phyloP scores from a whole-genome alignment of 345 rosid genomes.

The Eucalyptus shirleyi region DNA sequence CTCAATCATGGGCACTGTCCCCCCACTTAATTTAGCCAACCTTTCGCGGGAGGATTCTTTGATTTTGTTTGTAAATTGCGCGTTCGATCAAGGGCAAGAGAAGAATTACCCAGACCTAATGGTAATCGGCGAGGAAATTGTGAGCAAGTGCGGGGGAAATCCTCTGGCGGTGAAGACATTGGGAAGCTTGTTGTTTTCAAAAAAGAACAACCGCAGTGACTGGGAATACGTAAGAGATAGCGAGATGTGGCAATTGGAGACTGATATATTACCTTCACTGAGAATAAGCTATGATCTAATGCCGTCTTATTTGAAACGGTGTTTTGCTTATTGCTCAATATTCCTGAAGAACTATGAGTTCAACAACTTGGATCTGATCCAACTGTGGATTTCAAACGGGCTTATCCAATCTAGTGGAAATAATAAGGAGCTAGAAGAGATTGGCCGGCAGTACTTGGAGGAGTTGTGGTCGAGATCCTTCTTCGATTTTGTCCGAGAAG shows the following conservation, averaged over 20 bases:
- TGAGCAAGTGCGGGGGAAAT: conserved; percentile 14
- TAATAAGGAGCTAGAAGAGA: neutral
- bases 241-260: conserved; percentile 7
- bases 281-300: conserved; percentile 17
- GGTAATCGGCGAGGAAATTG: conserved; percentile 5
- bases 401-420: neutral
- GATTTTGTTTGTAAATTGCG: conserved; percentile 1
- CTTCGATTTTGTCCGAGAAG: neutral
- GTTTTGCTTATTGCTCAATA: conserved; percentile 17
- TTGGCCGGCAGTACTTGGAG: neutral
- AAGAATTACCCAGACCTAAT: neutral
- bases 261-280: neutral
- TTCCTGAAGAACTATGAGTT: conserved; percentile 7
- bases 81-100: conserved; percentile 1
- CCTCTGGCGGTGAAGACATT: conserved; percentile 12
- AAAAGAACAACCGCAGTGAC: neutral
- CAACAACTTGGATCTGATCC: neutral
- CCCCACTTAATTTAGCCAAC: neutral
- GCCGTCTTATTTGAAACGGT: conserved; percentile 16
- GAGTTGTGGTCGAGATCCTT: conserved; percentile 13
- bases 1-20: neutral
- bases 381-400: neutral
- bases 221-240: conserved; percentile 5
- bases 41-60: conserved; percentile 1
- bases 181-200: neutral